Conservation (phyloP, 2,329 filamentous ascomycete species). For the Aspergillus costaricaensis region DNA sequence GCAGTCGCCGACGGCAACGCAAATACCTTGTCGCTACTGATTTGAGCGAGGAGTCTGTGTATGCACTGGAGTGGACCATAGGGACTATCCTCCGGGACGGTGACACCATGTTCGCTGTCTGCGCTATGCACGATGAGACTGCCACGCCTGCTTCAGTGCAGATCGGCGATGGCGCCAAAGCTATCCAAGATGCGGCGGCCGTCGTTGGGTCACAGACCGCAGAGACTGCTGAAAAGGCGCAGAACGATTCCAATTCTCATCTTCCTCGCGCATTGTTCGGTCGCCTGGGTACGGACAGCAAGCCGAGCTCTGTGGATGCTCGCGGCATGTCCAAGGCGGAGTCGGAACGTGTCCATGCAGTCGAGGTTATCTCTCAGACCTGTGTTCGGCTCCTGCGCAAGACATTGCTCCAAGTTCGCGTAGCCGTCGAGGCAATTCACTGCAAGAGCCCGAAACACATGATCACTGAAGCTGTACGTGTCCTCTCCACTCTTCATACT, state of each 20-base stretch:
- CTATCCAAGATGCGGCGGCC: slow-evolving; percentile 73
- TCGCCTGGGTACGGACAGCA: slow-evolving; percentile 41
- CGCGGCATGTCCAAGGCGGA: slow-evolving; percentile 64
- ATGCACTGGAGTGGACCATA: slow-evolving; percentile 96
- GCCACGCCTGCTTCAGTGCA: slow-evolving; percentile 48
- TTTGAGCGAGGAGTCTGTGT: slow-evolving; percentile 88
- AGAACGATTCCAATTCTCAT: slow-evolving; percentile 33
- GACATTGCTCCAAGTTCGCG: slow-evolving; percentile 86
- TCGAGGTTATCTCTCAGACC: slow-evolving; percentile 80
- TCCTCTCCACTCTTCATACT: neutral
- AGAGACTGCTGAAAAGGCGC: slow-evolving; percentile 52
- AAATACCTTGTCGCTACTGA: slow-evolving; percentile 97
- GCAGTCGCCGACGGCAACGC: slow-evolving; percentile 74
- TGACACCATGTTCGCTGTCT: slow-evolving; percentile 89
- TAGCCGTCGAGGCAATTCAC: slow-evolving; percentile 94
- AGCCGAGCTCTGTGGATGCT: slow-evolving; percentile 49
- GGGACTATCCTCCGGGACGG: slow-evolving; percentile 92
- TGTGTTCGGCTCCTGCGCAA: slow-evolving; percentile 85
- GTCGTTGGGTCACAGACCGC: slow-evolving; percentile 64
- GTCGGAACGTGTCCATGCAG: slow-evolving; percentile 75
- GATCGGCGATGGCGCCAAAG: slow-evolving; percentile 71
- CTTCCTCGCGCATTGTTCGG: slow-evolving; percentile 35
- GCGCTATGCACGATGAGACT: slow-evolving; percentile 85
- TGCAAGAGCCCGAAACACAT: slow-evolving; percentile 97
- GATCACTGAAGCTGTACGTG: slow-evolving; percentile 80